Conservation (phyloP, 305 asterid genomes). For the Rubia peregrina region DNA sequence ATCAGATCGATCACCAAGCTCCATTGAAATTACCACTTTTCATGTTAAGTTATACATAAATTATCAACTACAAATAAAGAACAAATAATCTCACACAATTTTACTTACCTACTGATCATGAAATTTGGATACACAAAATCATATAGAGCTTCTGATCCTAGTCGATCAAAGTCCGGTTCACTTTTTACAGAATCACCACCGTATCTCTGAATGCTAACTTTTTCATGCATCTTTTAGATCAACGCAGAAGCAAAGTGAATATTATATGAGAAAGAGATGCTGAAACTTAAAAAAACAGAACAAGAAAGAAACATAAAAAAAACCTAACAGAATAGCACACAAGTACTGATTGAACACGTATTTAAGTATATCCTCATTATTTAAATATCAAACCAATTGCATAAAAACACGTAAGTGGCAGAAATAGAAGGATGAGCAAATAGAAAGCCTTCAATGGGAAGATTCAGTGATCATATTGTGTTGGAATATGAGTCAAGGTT, state of each 20-base stretch:
- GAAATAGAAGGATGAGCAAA: not conserved
- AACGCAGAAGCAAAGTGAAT: not conserved
- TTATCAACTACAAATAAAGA: not conserved
- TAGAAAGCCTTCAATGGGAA: not conserved
- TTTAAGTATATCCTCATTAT: not conserved
- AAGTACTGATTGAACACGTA: not conserved
- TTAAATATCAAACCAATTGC: not conserved
- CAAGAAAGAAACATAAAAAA: not conserved
- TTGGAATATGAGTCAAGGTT: slow-evolving; percentile 67
- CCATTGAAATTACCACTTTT: too few species aligned
- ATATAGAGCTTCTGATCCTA: slow-evolving; percentile 63
- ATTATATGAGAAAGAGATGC: slow-evolving; percentile 3
- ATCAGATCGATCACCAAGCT: too few species aligned
- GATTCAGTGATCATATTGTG: slow-evolving; percentile 29
- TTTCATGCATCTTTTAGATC: slow-evolving; percentile 56
- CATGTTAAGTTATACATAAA: too few species aligned
- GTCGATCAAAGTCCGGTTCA: slow-evolving; percentile 44
- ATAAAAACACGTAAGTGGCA: not conserved
- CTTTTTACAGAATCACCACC: slow-evolving; percentile 29
- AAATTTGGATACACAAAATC: slow-evolving; percentile 83
- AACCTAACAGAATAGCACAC: not conserved
- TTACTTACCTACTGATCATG: slow-evolving; percentile 74
- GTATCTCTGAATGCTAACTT: slow-evolving; percentile 76
- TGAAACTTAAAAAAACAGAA: not conserved
- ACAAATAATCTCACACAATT: not conserved